Evolutionary conservation across 192 early-diverging fungal species (phyloP).

Genomic region (Umbelopsis vinacea): DNA sequence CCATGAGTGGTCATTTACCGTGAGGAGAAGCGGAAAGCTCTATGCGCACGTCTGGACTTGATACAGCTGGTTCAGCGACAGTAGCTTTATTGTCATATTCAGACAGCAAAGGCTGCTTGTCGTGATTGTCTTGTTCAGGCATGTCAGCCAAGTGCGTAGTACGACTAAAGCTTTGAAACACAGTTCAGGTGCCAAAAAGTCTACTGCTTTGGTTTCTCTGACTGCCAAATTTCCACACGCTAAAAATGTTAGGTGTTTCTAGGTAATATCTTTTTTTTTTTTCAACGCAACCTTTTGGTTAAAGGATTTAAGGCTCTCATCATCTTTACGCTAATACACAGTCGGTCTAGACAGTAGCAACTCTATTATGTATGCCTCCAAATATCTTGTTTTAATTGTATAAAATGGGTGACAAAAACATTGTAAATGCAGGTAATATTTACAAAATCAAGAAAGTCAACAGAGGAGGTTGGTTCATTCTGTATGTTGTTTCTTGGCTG

Average conservation of each 20-base stretch:
- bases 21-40: neutral
- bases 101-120: slow-evolving; percentile 21
- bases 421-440: slow-evolving; percentile 10
- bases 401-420: neutral
- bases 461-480: neutral
- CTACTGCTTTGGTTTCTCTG: too few relatives aligned
- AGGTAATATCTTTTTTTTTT: too few relatives aligned
- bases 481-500: slow-evolving; percentile 13
- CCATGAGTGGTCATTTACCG: neutral
- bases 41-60: neutral
- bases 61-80: neutral
- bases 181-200: too few relatives aligned
- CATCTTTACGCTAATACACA: too few relatives aligned
- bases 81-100: slow-evolving; percentile 7
- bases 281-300: too few relatives aligned
- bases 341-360: too few relatives aligned
- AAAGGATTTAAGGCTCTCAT: too few relatives aligned
- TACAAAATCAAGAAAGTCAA: slow-evolving; percentile 10
- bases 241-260: too few relatives aligned
- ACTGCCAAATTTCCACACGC: too few relatives aligned
- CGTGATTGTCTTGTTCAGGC: slow-evolving; percentile 14
- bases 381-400: too few relatives aligned
- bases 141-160: neutral
- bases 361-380: too few relatives aligned
- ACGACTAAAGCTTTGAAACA: too few relatives aligned